Percentiles rank a stretch among this genome's conserved stretches.
phyloP scores from a whole-genome alignment of 208 protist species.

The Naegleria gruberi region DNA sequence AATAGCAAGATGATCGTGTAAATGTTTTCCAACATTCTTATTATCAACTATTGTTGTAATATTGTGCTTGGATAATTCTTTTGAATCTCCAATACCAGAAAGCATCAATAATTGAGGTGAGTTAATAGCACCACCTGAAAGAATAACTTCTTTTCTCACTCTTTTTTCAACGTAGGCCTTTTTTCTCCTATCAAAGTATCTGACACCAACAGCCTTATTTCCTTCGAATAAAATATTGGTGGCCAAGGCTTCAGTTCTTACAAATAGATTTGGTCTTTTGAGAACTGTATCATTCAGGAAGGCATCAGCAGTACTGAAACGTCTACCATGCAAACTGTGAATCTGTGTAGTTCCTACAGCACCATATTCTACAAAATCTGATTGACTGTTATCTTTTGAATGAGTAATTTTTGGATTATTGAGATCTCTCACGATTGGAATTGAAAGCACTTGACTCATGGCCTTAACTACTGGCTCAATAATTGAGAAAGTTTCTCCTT shows the following conservation, averaged over 20 bases:
- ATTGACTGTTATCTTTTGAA: neutral
- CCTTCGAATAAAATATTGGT: neutral
- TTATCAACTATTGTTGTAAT: slow-evolving; percentile 29
- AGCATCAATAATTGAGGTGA: slow-evolving; percentile 53
- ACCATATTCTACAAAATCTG: no score
- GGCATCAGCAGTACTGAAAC: neutral
- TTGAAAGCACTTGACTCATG: neutral
- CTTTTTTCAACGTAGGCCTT: neutral
- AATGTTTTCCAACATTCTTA: slow-evolving; percentile 45
- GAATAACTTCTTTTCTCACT: slow-evolving; percentile 45
- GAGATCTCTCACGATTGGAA: neutral
- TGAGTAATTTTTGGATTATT: neutral
- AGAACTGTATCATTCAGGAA: neutral
- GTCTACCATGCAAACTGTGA: neutral
- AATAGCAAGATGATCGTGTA: slow-evolving; percentile 48
- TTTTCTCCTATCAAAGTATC: neutral
- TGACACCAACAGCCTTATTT: neutral
- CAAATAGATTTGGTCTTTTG: neutral
- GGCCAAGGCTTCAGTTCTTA: neutral
- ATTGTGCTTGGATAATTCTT: slow-evolving; percentile 30
- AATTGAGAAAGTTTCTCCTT: no score
- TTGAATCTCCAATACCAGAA: slow-evolving; percentile 44
- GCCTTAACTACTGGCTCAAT: neutral
- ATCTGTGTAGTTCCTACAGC: neutral
- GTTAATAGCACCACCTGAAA: slow-evolving; percentile 47